Conservation (phyloP, 73 alveolate genomes). For the Tetrahymena thermophila region DNA sequence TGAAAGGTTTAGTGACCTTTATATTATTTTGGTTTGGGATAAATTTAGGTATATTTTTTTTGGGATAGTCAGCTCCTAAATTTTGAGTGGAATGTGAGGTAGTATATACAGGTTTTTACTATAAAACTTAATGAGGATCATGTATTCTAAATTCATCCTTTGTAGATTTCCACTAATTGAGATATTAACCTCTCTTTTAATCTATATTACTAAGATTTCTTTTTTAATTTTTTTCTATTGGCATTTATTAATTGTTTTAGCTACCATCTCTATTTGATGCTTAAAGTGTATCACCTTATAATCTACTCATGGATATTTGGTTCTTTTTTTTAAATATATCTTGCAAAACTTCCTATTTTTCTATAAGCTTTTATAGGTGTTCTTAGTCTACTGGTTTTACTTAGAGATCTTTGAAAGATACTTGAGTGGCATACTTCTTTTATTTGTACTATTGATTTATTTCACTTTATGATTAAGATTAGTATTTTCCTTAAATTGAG, state of each 20-base stretch:
- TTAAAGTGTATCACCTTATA: not conserved
- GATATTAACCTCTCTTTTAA: not conserved
- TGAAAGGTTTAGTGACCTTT: not conserved
- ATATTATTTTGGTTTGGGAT: not conserved
- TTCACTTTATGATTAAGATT: not conserved
- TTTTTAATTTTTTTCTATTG: not conserved
- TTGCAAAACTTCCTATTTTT: not conserved
- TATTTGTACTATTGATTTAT: not conserved
- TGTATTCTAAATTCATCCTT: not conserved
- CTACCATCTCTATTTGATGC: not conserved
- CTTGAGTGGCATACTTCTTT: not conserved
- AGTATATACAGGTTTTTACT: not conserved
- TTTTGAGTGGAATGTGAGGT: not conserved
- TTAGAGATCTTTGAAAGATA: not conserved
- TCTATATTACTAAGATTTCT: not conserved
- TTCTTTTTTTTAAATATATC: not conserved
- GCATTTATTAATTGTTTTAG: not conserved
- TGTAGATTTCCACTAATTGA: not conserved
- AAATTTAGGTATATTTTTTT: not conserved
- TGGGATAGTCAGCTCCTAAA: not conserved
- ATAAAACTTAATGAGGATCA: not conserved
- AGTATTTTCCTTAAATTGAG: not conserved
- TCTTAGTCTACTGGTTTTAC: not conserved
- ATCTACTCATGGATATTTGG: not conserved
- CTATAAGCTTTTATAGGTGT: not conserved